Percentiles rank a stretch among this genome's conserved stretches.
These are phyloP conservation scores for Ustilago hordei DNA, from an alignment of 1,284 basidiomycete species.

Conservation along the genomic window DNA sequence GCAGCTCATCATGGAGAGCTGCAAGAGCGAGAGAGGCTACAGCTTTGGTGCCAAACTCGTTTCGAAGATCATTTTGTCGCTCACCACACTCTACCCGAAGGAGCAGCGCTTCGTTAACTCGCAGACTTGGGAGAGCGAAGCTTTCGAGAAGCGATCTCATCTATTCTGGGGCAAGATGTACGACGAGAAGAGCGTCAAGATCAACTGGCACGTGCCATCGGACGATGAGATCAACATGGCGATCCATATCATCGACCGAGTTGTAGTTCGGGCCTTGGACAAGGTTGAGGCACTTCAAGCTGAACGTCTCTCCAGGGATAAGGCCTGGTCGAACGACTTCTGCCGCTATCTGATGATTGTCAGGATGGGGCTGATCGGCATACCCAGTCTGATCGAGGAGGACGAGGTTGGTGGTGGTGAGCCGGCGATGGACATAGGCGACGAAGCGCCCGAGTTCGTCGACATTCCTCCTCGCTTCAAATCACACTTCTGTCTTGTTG, in stretches of 20 bases:
- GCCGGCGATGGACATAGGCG: conserved; percentile 75
- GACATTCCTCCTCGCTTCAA: conserved; percentile 68
- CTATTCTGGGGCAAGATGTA: conserved; percentile 86
- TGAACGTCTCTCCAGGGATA: conserved; percentile 34
- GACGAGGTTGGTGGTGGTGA: conserved; percentile 73
- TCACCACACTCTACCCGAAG: conserved; percentile 82
- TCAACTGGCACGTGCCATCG: conserved; percentile 89
- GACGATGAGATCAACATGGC: conserved; percentile 83
- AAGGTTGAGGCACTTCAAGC: conserved; percentile 76
- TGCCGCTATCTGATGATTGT: conserved; percentile 78
- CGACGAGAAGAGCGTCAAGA: conserved; percentile 81
- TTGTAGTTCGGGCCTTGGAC: conserved; percentile 78
- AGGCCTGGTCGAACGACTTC: conserved; percentile 87
- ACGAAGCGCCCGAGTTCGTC: conserved; percentile 77
- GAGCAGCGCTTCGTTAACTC: conserved; percentile 87
- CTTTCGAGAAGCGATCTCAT: conserved; percentile 80
- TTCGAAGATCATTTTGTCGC: conserved; percentile 80
- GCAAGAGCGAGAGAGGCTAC: conserved; percentile 90
- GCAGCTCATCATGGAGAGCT: conserved; percentile 79
- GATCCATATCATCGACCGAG: conserved; percentile 80
- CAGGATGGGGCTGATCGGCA: conserved; percentile 78
- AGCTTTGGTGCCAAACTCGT: conserved; percentile 83
- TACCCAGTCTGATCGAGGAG: conserved; percentile 76
- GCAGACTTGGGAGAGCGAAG: conserved; percentile 84
- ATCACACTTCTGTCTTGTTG: conserved; percentile 81